Base-by-base conservation (phyloP, 176 grass and related monocot species). In the Panicum miliaceum region DNA sequence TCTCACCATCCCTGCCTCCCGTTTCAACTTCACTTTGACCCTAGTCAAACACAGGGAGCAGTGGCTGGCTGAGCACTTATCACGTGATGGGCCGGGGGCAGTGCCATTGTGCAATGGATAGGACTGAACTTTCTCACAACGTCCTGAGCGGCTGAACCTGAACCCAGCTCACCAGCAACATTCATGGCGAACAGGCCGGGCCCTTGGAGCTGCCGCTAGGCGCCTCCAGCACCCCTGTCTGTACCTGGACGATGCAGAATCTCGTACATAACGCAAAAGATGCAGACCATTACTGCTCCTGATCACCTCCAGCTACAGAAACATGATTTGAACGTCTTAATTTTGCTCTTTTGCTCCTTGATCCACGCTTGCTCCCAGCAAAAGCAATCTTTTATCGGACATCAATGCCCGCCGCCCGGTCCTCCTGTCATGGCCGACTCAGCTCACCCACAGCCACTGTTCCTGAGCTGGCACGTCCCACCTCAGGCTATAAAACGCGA, bases 401-500 rank as follows among this genome's bases (percentile, higher is more conserved):
- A 84, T 81, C 70, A 85, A 71, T 54, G 64, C 51, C n/a, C 18
- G 20, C 25, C 68, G 66, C 64, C 25, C 46, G 29, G 73, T 78
- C 74, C 41, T 82, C 79, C 32, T 12, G 34, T 1, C 79, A 45
- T 12, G 34, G 2, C 51, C 46, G 46, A 78, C 41, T 70, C 73
- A 50, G 54, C 71, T 56, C 43, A 6, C 43, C 35, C 83, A 34
- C 73, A 43, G 42, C 35, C 78, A 34, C 73, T 19, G 45, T 73
- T 42, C 43, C 20, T 66, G 61, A 75, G 88, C 79, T 82, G 71
- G 82, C 82, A 58, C 61, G 42, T 29, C 67, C 73, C 88, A 74
- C 64, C 62, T 23, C 3, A 29, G 68, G 22, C 88, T 86, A 83
- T 83, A 90, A 83, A 47, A 19, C 34, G 19, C 72, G 34, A 56